Percentiles rank a stretch among this genome's conserved stretches.
Conservation (phyloP, 2,329 filamentous ascomycete species). For the Colletotrichum neosansevieriae region DNA sequence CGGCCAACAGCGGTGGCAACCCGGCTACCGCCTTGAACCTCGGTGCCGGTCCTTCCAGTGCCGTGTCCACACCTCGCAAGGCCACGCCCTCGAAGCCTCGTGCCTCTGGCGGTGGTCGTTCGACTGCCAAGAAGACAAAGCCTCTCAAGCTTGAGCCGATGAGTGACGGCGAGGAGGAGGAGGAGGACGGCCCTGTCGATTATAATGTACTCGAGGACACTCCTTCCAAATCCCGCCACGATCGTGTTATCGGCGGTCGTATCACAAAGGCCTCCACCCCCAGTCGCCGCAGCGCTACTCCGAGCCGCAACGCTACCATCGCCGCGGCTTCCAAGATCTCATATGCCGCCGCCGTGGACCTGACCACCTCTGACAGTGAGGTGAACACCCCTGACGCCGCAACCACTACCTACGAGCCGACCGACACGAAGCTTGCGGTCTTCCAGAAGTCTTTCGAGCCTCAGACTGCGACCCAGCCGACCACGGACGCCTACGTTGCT, state of each 20-base stretch:
- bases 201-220: slow-evolving; percentile 52
- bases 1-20: slow-evolving; percentile 59
- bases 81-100: slow-evolving; percentile 38
- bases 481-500: background rate
- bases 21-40: slow-evolving; percentile 56
- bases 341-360: slow-evolving; percentile 36
- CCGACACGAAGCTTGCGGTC: slow-evolving; percentile 19
- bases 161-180: slow-evolving; percentile 43
- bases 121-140: slow-evolving; percentile 30
- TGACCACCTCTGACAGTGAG: slow-evolving; percentile 41
- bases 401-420: slow-evolving; percentile 19
- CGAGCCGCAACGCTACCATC: slow-evolving; percentile 40
- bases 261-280: slow-evolving; percentile 16
- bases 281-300: slow-evolving; percentile 29
- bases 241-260: slow-evolving; percentile 34
- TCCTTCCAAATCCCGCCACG: slow-evolving; percentile 49
- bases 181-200: slow-evolving; percentile 44
- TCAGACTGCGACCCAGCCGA: slow-evolving; percentile 1
- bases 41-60: slow-evolving; percentile 42
- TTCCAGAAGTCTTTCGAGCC: slow-evolving; percentile 22
- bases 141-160: slow-evolving; percentile 44
- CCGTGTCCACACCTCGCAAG: slow-evolving; percentile 46
- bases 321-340: slow-evolving; percentile 36
- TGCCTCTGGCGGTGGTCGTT: slow-evolving; percentile 34
- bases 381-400: slow-evolving; percentile 38